Base-by-base conservation (phyloP, 768 basidiomycete genomes). In the Agaricus blazei region DNA sequence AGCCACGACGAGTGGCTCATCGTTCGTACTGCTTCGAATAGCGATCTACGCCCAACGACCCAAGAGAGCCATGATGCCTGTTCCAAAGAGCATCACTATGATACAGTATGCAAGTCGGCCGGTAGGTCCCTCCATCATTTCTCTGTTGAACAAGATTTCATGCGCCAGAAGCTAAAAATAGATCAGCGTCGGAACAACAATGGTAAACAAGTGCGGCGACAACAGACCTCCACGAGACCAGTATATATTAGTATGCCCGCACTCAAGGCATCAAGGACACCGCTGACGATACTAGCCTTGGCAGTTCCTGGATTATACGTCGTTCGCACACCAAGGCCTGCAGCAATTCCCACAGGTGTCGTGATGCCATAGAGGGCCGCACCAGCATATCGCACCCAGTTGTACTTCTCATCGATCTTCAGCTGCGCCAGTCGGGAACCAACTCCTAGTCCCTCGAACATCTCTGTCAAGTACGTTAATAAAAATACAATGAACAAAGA, bases 381-480 rank as follows among this genome's bases (percentile, higher is more conserved):
- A 2, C 76, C 90, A 34, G 70, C 59, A 43, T 82, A 64, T 3
- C 90, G 87, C 1, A 88, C 66, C 68, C 72, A 84, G 53, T 66
- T 70, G 63, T 83, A 88, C 56, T 68, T 65, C 1, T 65, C 59
- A 0, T 88, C 78, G 1, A 93, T 72, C 15, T 72, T 70, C 65
- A 98, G 78, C 67, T 77, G 84, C 1, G 95, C 92, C 9, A 98
- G 75, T 8, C 96, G 89, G 0, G 93, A 86, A 8, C 96, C 96
- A 23, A 98, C 75, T 67, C 93, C 96, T 43, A 98, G 80, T 23
- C 94, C 96, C 68, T 98, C 96, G 64, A 98, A 98, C 42, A 82
- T 88, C 79, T 96, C 90, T 93, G 63, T 8, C 49, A 7, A 43
- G 9, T 28, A 44, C n/a, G 43, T 2, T 28, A 9, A 44, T 47